phyloP scores from a whole-genome alignment of 2,329 filamentous ascomycete genomes.

The Neurospora sp. region DNA sequence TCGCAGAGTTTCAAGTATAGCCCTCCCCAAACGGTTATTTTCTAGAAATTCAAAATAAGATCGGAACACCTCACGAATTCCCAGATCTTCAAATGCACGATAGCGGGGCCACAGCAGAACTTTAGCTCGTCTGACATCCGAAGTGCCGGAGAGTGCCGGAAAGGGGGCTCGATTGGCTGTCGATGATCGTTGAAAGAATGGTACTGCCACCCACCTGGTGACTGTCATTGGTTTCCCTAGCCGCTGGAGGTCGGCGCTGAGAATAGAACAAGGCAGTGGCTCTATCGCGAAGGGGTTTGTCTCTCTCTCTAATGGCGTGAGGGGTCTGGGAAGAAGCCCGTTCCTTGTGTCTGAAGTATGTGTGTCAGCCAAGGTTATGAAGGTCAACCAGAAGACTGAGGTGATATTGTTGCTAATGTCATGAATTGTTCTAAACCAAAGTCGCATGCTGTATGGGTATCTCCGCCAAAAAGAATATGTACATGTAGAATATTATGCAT shows the following conservation, averaged over 20 bases:
- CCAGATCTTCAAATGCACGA: background rate
- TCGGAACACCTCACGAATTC: background rate
- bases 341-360: background rate
- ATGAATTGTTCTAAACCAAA: background rate
- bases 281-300: background rate
- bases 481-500: background rate
- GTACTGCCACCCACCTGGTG: background rate
- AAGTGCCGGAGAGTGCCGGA: background rate
- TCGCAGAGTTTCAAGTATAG: background rate
- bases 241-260: background rate
- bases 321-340: background rate
- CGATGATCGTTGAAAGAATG: background rate
- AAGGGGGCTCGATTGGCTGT: background rate
- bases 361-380: too few species aligned
- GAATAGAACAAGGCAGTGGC: background rate
- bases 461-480: background rate
- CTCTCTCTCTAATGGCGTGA: background rate
- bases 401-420: background rate
- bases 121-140: background rate
- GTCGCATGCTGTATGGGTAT: background rate
- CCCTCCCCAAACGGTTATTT: background rate
- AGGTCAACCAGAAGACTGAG: background rate
- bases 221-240: background rate
- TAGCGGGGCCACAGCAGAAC: background rate
- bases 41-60: background rate